Base-by-base conservation (phyloP, 2,329 filamentous ascomycete species). In the Aspergillus japonicus region DNA sequence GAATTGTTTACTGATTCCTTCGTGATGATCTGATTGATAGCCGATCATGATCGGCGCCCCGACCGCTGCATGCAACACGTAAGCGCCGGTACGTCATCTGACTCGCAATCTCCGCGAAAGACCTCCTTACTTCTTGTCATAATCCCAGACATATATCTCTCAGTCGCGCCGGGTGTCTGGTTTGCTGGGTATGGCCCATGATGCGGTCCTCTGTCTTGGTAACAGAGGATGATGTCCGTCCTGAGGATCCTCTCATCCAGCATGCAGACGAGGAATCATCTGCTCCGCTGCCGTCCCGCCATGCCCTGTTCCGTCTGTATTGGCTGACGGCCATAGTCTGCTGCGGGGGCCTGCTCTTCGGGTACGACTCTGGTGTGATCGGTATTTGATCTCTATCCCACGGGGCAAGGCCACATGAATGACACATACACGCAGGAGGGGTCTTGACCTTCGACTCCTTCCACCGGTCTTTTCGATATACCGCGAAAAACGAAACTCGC, bases 291-390 rank as follows among this genome's bases (percentile, higher is more conserved):
- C 47, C 42, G 26, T 24, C 26, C n/a, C 48, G 48, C 50, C 68
- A 68, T 23, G 80, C 80, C 24, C 77, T 71, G 56, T 64, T 81
- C 35, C 73, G 82, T 58, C 80, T 81, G 31, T 85, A 83, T 67
- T 84, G 78, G 77, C 75, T 85, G 10, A 81, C 80, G 2, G 73
- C 73, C 1, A 78, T 84, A 3, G 78, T 83, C 12, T 85, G 81
- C 64, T 79, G 82, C 63, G 82, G 81, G 6, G 82, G 82, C 0
- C 81, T 75, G 10, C 62, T 78, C 5, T 78, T 78, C 58, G 76
- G 75, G 29, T 78, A 78, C 67, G 76, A 78, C 53, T 78, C 75
- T 4, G 76, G 76, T 1, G 74, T 78, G n/a, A 76, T 78, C 42
- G 79, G 76, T 78, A 66, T 51, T 44, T 63, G 31, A 8, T 49